phyloP scores from a whole-genome alignment of 2,329 filamentous ascomycete genomes.

The Colletotrichum aenigma region DNA sequence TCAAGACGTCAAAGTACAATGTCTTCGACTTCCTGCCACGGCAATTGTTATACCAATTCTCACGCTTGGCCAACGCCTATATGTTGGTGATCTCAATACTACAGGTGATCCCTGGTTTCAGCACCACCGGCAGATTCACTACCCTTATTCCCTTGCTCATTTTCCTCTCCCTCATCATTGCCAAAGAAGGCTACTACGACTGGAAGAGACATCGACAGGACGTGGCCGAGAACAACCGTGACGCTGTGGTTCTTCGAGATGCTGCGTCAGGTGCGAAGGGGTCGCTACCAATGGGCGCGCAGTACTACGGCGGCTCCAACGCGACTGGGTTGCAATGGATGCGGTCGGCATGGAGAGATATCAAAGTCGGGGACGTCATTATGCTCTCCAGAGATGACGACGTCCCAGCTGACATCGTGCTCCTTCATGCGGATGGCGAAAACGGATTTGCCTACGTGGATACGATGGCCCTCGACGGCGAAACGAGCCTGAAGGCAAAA shows the following conservation, averaged over 20 bases:
- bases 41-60: constrained; percentile 84
- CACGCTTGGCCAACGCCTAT: constrained; percentile 85
- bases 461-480: constrained; percentile 83
- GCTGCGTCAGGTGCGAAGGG: constrained; percentile 28
- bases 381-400: constrained; percentile 71
- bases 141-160: constrained; percentile 76
- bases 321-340: constrained; percentile 63
- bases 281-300: constrained; percentile 29
- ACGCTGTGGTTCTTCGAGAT: neutral
- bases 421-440: constrained; percentile 77
- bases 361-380: constrained; percentile 56
- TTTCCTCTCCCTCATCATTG: constrained; percentile 80
- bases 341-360: constrained; percentile 44
- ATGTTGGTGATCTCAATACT: constrained; percentile 84
- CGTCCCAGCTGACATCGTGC: constrained; percentile 80
- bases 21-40: constrained; percentile 86
- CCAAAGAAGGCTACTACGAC: constrained; percentile 89
- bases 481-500: constrained; percentile 82
- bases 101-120: constrained; percentile 78
- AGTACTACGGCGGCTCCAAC: constrained; percentile 20
- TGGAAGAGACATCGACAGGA: constrained; percentile 80
- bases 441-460: constrained; percentile 83
- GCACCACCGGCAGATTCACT: constrained; percentile 77
- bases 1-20: constrained; percentile 83
- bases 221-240: constrained; percentile 71